Evolutionary conservation across 345 rosid genomes (phyloP), one percentile per base, ranked within the genome.

Genomic region (Ceriops decandra): DNA sequence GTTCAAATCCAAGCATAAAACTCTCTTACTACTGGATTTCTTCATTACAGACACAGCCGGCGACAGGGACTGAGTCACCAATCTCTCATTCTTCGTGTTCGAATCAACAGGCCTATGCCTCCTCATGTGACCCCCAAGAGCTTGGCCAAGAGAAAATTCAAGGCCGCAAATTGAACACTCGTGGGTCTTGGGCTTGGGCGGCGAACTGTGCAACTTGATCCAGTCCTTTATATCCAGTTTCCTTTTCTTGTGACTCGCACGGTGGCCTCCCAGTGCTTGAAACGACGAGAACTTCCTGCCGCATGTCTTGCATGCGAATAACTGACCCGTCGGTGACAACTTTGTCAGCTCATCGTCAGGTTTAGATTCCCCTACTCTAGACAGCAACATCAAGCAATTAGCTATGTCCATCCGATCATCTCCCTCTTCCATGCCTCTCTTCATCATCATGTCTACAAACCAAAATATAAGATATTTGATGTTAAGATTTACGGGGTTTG

Each of bases 51-150:
- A 79, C 32, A 76, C 78, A 33, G 75, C 52, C 15, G 77, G 74
- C 19, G 64, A 67, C 60, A 74, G 70, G 56, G 69, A 47, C 64
- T 74, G 80, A 64, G 74, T 74, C 68, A 57, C 75, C 77, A 47
- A 67, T 9, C 66, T 47, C 15, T 30, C 85, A 16, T 36, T n/a
- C 0, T 5, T 22, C 33, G 60, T 27, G 10, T 36, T 33, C 5
- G 52, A 11, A 17, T 42, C 27, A 22, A 7, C 62, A 6, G 76
- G 71, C 63, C 90, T 79, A 51, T 93, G 98, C 70, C 91, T 81
- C 81, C 98, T 85, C 98, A 93, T 93, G 70, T 93, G 98, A 31
- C 98, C 98, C 0, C 98, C 98, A 0, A 91, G 83, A 1, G 98
- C 98, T 79, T 93, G 98, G 19, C 98, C 97, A 4, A 93, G 66